These are phyloP conservation scores for Wickerhamiella galacta DNA, from an alignment of 805 yeast genomes.

Conservation along the genomic window DNA sequence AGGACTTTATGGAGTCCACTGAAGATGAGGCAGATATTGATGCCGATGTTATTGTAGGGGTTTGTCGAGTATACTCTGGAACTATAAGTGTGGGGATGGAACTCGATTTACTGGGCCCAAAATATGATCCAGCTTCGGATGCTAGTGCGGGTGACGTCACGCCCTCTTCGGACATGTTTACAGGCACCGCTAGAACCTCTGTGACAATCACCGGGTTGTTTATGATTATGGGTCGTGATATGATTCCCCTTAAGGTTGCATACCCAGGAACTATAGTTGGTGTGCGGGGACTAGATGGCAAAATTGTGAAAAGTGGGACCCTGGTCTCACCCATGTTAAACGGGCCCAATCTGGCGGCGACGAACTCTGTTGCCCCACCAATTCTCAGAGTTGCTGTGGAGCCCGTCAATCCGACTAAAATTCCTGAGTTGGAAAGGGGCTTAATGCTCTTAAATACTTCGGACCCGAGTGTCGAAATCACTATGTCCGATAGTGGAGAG, in stretches of 20 bases:
- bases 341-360: constrained; percentile 65
- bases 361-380: constrained; percentile 65
- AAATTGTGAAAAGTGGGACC: constrained; percentile 76
- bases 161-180: background rate
- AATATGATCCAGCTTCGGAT: constrained; percentile 50
- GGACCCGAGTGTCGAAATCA: constrained; percentile 87
- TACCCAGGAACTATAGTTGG: constrained; percentile 96
- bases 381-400: constrained; percentile 93
- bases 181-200: constrained; percentile 28
- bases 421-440: constrained; percentile 62
- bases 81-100: constrained; percentile 58
- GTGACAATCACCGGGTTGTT: constrained; percentile 54
- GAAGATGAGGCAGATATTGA: constrained; percentile 24
- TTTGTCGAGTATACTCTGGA: constrained; percentile 82
- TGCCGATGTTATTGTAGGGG: constrained; percentile 49
- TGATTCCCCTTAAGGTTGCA: constrained; percentile 57
- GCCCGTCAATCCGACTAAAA: constrained; percentile 71
- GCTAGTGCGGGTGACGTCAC: background rate
- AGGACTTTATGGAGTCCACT: constrained; percentile 10
- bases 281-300: constrained; percentile 75
- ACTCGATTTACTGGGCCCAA: constrained; percentile 68
- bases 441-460: constrained; percentile 64
- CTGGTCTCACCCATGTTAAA: constrained; percentile 37
- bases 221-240: constrained; percentile 82
- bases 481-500: constrained; percentile 79